Evolutionary conservation across 2,329 filamentous ascomycete genomes (phyloP).

Genomic region (Colletotrichum sp.): DNA sequence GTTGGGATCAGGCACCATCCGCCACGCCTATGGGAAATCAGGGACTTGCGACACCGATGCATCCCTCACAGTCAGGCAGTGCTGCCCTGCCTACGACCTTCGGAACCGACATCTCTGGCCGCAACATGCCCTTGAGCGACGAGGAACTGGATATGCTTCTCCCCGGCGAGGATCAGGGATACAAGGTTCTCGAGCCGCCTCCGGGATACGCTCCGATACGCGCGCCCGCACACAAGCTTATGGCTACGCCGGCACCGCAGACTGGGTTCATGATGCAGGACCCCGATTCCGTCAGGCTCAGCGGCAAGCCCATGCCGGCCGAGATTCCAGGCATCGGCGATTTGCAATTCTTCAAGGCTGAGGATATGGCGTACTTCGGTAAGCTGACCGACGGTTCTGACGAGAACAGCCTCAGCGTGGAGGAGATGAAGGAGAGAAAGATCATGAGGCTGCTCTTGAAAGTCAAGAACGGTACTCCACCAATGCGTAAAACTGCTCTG

Average conservation of each 20-base stretch:
- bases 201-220: slow-evolving; percentile 89
- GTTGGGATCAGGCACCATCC: slow-evolving; percentile 91
- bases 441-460: slow-evolving; percentile 97
- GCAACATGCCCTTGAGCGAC: slow-evolving; percentile 85
- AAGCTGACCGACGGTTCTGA: slow-evolving; percentile 95
- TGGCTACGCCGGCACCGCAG: slow-evolving; percentile 75
- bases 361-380: slow-evolving; percentile 98
- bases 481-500: slow-evolving; percentile 97
- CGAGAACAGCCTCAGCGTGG: slow-evolving; percentile 89
- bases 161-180: slow-evolving; percentile 86
- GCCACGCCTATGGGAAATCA: slow-evolving; percentile 77
- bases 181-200: slow-evolving; percentile 88
- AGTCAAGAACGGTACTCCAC: slow-evolving; percentile 98
- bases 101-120: slow-evolving; percentile 79
- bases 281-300: slow-evolving; percentile 79
- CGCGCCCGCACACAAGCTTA: slow-evolving; percentile 76
- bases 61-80: slow-evolving; percentile 66
- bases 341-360: slow-evolving; percentile 96
- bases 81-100: slow-evolving; percentile 66
- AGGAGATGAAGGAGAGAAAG: slow-evolving; percentile 96
- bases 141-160: slow-evolving; percentile 94
- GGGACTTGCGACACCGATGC: slow-evolving; percentile 80
- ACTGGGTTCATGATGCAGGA: slow-evolving; percentile 98
- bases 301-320: slow-evolving; percentile 90
- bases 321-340: slow-evolving; percentile 97